Evolutionary conservation across 1,139 yeast genomes (phyloP).

Genomic region (Nakaseomyces nivariensis): DNA sequence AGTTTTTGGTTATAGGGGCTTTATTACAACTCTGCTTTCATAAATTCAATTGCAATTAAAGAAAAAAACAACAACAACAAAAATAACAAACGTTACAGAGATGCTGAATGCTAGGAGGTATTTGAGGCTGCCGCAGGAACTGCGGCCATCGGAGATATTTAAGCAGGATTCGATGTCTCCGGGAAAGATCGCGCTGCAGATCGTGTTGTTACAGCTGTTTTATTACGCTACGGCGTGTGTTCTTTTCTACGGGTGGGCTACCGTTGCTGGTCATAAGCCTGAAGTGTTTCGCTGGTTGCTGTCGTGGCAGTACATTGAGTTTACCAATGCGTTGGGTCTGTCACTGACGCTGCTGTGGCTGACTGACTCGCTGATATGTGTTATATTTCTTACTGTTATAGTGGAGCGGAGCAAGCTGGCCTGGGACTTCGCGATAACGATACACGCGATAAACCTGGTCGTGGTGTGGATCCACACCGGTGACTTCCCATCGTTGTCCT

Average conservation of each 20-base stretch:
- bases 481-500: constrained; percentile 60
- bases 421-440: constrained; percentile 88
- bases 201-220: constrained; percentile 52
- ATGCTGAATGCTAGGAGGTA: constrained; percentile 17
- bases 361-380: constrained; percentile 66
- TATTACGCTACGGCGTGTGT: constrained; percentile 56
- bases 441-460: constrained; percentile 68
- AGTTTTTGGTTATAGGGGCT: no score
- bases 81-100: neutral
- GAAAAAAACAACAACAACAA: no score
- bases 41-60: no score
- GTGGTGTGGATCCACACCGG: constrained; percentile 61
- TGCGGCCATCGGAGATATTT: constrained; percentile 27
- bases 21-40: no score
- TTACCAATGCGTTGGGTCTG: constrained; percentile 74
- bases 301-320: constrained; percentile 66
- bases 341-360: constrained; percentile 69
- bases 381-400: constrained; percentile 70
- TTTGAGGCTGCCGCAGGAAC: constrained; percentile 24
- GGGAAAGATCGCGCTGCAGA: constrained; percentile 40
- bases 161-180: constrained; percentile 36
- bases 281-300: constrained; percentile 53
- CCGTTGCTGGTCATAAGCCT: constrained; percentile 55
- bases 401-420: constrained; percentile 91
- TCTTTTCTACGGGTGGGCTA: constrained; percentile 47